Percentiles rank a stretch among this genome's conserved stretches.
phyloP scores from a whole-genome alignment of 192 early-diverging fungal species.

The Glomus cerebriforme region DNA sequence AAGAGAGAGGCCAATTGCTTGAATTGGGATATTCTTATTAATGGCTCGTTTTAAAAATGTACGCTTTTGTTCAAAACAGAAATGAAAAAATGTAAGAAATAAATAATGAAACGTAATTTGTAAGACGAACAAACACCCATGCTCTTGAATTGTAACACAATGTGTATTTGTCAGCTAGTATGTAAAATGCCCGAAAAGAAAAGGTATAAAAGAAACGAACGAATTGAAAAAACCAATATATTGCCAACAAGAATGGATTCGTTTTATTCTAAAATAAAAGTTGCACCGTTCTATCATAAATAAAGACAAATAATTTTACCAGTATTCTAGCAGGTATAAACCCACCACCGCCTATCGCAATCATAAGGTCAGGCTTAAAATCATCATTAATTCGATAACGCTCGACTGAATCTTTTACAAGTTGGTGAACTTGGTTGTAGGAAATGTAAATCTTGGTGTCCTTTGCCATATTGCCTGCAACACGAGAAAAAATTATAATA shows the following conservation, averaged over 20 bases:
- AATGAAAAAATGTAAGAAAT: background rate
- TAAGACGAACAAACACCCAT: too few relatives aligned
- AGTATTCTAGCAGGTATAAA: conserved; percentile 76
- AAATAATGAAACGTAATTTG: background rate
- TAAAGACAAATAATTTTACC: background rate
- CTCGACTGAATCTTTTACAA: conserved; percentile 58
- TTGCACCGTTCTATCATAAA: background rate
- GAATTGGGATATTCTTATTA: conserved; percentile 75
- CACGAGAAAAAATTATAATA: background rate
- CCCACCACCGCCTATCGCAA: conserved; percentile 79
- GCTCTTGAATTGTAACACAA: too few relatives aligned
- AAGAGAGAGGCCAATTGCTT: conserved; percentile 73
- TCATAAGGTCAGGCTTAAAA: conserved; percentile 60
- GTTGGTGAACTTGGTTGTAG: conserved; percentile 49
- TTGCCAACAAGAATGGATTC: too few relatives aligned
- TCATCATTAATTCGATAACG: conserved; percentile 57
- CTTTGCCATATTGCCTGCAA: background rate
- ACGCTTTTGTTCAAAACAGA: conserved; percentile 37
- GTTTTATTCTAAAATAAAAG: background rate
- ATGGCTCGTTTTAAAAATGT: conserved; percentile 71
- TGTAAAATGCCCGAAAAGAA: too few relatives aligned
- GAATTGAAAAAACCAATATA: too few relatives aligned
- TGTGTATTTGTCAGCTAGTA: too few relatives aligned
- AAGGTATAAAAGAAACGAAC: too few relatives aligned
- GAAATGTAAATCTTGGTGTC: conserved; percentile 61